Base-by-base conservation (phyloP, 306 rosid genomes). In the Clitoria ternatea region DNA sequence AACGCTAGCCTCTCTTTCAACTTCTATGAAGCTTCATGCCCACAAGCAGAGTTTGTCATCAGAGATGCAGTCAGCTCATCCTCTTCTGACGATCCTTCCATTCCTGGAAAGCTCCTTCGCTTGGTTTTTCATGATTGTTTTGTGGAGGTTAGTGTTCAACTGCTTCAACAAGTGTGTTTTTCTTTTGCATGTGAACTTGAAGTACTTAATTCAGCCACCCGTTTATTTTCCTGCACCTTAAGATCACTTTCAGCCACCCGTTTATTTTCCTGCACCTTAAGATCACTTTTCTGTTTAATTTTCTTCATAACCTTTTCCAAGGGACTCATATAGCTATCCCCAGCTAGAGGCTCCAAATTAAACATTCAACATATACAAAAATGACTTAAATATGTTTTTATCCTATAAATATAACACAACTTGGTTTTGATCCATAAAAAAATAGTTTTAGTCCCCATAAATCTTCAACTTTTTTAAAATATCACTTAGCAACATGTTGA, bases 101-200 rank as follows among this genome's bases (percentile, higher is more conserved):
- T 90, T 59, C 97, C 98, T 2, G 96, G 93, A 24, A 90, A 90
- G 85, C 98, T 92, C 76, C 93, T 92, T 59, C 98, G 98, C 71
- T 71, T 92, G 83, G 73, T 88, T 52, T 92, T 92, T 82, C 98
- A 90, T 75, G 98, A 92, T 72, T 92, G 98, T 82, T 92, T 90
- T 26, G 98, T 90, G 27, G 97, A 88, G 96, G 98, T 92, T 52
- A 77, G 79, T 69, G 14, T 40, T 72, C 14, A 30, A 39, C 19
- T 60, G 13, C 24, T 35, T 15, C 9, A 8, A 35, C n/a, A 30
- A 13, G 20, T 20, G 6, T 47, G 29, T 11, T 22, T 45, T 43
- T 36, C 43, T 40, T 74, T n/a, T 50, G 5, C 17, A 39, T 50
- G 19, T 39, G n/a, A 17, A 52, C 9, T 9, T 36, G 40, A n/a